A percentile compares a stretch with the other conserved stretches of the same genome.
Evolutionary conservation across 306 rosid species (phyloP).

Genomic region (Macrotyloma uniflorum): DNA sequence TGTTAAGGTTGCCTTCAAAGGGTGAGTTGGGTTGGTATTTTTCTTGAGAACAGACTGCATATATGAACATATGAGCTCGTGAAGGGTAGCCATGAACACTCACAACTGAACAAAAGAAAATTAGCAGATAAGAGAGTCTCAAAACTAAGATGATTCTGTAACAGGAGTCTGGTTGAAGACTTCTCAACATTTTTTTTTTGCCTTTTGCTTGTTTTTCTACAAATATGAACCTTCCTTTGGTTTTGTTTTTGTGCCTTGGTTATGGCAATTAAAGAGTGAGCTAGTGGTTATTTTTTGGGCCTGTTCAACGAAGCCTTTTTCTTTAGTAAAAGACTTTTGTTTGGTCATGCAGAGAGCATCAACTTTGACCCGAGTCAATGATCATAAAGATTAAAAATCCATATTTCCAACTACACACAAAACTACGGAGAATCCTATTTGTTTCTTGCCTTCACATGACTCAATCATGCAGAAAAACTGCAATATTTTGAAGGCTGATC

Average conservation of each 20-base stretch:
- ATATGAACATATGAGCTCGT: constrained; percentile 66
- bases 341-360: constrained; percentile 26
- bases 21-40: constrained; percentile 74
- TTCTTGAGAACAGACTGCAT: constrained; percentile 85
- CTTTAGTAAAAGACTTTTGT: constrained; percentile 1
- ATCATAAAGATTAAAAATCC: constrained; percentile 15
- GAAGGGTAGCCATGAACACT: constrained; percentile 46
- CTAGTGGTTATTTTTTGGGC: constrained; percentile 34
- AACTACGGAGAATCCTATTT: constrained; percentile 10
- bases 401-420: not conserved
- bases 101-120: constrained; percentile 44
- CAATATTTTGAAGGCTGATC: not conserved
- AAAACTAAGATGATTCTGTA: constrained; percentile 45
- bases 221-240: constrained; percentile 33
- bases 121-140: constrained; percentile 46
- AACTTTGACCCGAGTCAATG: constrained; percentile 23
- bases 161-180: constrained; percentile 53
- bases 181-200: constrained; percentile 48
- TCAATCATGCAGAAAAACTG: not conserved
- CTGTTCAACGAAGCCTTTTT: constrained; percentile 34
- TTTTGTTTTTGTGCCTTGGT: constrained; percentile 42
- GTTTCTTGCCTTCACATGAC: not conserved
- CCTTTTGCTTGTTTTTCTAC: not conserved
- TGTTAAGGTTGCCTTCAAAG: constrained; percentile 68
- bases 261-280: constrained; percentile 42